phyloP scores from a whole-genome alignment of 2,329 filamentous ascomycete species.

The Exophiala sp. region DNA sequence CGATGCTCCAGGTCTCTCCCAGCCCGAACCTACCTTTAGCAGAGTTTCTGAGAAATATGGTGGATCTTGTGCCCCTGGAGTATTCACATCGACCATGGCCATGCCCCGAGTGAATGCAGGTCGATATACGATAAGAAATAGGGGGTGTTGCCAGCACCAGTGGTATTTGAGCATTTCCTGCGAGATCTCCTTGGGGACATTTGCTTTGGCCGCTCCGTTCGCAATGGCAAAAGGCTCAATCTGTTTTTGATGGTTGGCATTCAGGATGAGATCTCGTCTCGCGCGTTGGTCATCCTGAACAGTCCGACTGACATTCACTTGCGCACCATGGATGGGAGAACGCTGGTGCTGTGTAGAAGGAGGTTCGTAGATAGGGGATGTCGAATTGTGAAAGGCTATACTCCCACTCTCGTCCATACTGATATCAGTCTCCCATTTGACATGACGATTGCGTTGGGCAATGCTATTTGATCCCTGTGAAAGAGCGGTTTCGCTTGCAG shows the following conservation, averaged over 20 bases:
- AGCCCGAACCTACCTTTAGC: slow-evolving; percentile 20
- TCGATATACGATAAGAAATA: slow-evolving; percentile 32
- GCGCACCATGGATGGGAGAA: slow-evolving; percentile 1
- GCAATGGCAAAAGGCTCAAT: slow-evolving; percentile 26
- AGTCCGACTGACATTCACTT: slow-evolving; percentile 1
- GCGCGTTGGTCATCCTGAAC: slow-evolving; percentile 21
- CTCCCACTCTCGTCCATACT: slow-evolving; percentile 25
- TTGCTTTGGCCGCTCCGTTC: slow-evolving; percentile 26
- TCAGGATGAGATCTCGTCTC: slow-evolving; percentile 23
- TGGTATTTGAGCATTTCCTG: slow-evolving; percentile 30
- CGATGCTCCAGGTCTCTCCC: neutral
- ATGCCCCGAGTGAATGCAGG: slow-evolving; percentile 31
- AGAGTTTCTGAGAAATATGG: slow-evolving; percentile 30
- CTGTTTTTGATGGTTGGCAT: slow-evolving; percentile 24
- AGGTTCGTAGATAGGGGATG: slow-evolving; percentile 26
- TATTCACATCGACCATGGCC: slow-evolving; percentile 22
- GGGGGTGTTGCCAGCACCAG: slow-evolving; percentile 32
- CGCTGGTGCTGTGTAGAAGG: slow-evolving; percentile 16
- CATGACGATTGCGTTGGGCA: slow-evolving; percentile 16
- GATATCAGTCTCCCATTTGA: slow-evolving; percentile 27
- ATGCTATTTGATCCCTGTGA: slow-evolving; percentile 18
- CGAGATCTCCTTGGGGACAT: slow-evolving; percentile 29
- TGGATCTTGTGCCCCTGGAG: slow-evolving; percentile 21
- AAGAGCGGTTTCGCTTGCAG: slow-evolving; percentile 20
- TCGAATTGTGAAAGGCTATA: slow-evolving; percentile 28